Evolutionary conservation across 2,329 filamentous ascomycete genomes (phyloP), one percentile per base, ranked within the genome.

Genomic region (Paradendryphiella salina): DNA sequence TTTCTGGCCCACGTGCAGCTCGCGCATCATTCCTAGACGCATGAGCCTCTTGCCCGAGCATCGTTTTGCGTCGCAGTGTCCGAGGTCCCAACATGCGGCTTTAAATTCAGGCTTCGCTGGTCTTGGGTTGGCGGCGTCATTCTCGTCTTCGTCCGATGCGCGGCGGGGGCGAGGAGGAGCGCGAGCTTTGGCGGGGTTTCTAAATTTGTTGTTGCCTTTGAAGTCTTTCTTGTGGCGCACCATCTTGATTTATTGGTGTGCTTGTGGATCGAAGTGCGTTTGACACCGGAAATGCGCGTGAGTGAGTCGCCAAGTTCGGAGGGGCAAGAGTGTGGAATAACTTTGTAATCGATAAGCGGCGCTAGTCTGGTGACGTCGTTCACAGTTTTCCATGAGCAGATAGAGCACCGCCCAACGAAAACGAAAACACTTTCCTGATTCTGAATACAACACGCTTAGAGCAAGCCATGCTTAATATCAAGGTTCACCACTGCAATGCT

Each of bases 41-140:
- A 99, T 96, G 28, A 99, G 82, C 57, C 90, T 86, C 78, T 99
- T 99, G 26, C 94, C 94, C 0, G 92, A 96, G 76, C 94, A 99
- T 63, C 93, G 82, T 75, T 96, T 97, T 7, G 93, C 90, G 69
- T 99, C 94, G 79, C 94, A 99, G 77, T 99, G 94, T 56, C 92
- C 93, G 28, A 99, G 81, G 69, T 99, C 94, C 94, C 94, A 99
- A 73, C 93, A 96, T 52, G 93, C 94, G 40, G 94, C 93, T 76
- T 95, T 96, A 82, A 92, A 96, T 76, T 85, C 58, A 65, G 82
- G 76, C 20, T 74, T 75, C 64, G 57, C 73, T 60, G 61, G 63
- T 62, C 54, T 50, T 50, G 71, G 61, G 45, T 67, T 66, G 31
- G 60, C 50, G 38, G 61, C 55, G 32, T 59, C 64, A 20, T 58